Evolutionary conservation across 306 rosid genomes (phyloP).

Genomic region (Cucumis cinereus): DNA sequence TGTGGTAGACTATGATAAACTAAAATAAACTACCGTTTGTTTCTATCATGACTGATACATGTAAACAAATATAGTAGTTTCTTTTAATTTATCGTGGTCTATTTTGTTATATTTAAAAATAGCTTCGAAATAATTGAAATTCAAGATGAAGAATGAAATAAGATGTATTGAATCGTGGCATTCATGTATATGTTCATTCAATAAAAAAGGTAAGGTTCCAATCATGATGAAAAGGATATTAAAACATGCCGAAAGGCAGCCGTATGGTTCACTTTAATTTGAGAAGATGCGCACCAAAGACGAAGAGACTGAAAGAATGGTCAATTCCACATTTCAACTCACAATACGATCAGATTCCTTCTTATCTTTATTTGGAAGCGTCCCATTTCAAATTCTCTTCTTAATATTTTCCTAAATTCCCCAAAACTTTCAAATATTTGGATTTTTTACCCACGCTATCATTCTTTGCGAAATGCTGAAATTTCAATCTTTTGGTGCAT

Average conservation of each 20-base stretch:
- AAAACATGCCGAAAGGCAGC: neutral
- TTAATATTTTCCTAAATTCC: neutral
- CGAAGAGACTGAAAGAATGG: neutral
- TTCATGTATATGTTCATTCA: neutral
- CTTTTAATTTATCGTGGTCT: too few species aligned
- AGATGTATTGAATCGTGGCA: neutral
- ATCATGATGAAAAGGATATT: neutral
- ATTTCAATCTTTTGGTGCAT: neutral
- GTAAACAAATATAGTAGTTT: too few species aligned
- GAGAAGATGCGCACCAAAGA: conserved; percentile 4
- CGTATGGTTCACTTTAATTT: neutral
- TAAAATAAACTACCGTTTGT: too few species aligned
- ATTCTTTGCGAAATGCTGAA: neutral
- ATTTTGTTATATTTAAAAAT: too few species aligned
- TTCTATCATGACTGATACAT: too few species aligned
- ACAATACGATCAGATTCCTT: neutral
- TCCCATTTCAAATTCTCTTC: neutral
- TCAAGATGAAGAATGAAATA: neutral
- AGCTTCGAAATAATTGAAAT: neutral
- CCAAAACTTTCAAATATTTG: neutral
- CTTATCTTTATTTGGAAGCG: neutral
- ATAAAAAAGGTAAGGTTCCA: neutral
- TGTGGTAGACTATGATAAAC: too few species aligned
- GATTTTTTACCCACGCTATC: neutral
- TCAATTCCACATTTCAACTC: neutral